These are phyloP conservation scores for Aspergillus ibericus DNA, from an alignment of 2,329 filamentous ascomycete genomes.

Conservation along the genomic window DNA sequence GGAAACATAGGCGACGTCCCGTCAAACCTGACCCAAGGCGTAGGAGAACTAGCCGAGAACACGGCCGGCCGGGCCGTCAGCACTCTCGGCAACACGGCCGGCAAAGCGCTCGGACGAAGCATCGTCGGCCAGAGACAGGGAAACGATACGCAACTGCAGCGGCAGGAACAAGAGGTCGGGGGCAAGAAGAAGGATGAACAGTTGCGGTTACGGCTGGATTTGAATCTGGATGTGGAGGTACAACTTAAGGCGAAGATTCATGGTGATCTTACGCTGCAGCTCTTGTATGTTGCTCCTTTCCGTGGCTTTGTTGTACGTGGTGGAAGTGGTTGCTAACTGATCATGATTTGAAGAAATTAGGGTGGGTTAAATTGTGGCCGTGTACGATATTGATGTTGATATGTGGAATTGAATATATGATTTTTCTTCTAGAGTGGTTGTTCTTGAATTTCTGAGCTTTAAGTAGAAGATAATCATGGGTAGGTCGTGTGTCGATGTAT, in stretches of 20 bases:
- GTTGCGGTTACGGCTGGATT: constrained; percentile 66
- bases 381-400: too few species aligned
- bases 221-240: constrained; percentile 81
- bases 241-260: constrained; percentile 83
- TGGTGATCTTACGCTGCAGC: constrained; percentile 75
- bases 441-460: too few species aligned
- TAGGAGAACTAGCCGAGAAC: not conserved
- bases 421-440: too few species aligned
- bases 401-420: too few species aligned
- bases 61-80: not conserved
- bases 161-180: not conserved
- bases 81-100: not conserved
- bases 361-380: too few species aligned
- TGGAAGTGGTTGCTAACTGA: too few species aligned
- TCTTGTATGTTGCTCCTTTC: constrained; percentile 62
- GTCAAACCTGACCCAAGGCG: not conserved
- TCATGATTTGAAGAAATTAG: too few species aligned
- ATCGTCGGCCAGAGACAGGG: not conserved
- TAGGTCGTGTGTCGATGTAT: too few species aligned
- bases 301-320: not conserved
- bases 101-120: not conserved
- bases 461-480: too few species aligned
- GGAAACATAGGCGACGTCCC: not conserved
- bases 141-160: not conserved
- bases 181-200: constrained; percentile 12